A percentile compares a stretch with the other conserved stretches of the same genome.
These are phyloP conservation scores for Rosa persica DNA, from an alignment of 306 rosid species.

Conservation along the genomic window DNA sequence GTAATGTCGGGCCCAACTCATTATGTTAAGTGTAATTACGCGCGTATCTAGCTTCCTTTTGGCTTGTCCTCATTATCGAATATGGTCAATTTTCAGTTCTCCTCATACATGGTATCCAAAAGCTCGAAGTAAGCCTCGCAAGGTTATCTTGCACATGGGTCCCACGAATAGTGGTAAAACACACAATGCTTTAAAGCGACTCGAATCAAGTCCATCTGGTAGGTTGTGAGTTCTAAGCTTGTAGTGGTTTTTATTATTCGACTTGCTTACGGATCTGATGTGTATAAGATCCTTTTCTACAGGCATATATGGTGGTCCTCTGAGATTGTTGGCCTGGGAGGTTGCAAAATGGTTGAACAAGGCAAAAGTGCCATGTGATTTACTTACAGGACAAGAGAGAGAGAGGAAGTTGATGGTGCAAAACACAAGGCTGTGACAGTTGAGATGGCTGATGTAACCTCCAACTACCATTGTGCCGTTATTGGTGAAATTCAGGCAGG, in stretches of 20 bases:
- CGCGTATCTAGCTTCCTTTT: not conserved
- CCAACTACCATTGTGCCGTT: conserved; percentile 71
- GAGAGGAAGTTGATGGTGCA: conserved; percentile 84
- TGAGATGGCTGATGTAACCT: conserved; percentile 92
- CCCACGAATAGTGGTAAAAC: conserved; percentile 98
- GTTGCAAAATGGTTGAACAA: conserved; percentile 86
- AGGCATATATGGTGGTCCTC: conserved; percentile 95
- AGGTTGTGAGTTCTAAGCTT: conserved; percentile 20
- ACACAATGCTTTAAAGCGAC: conserved; percentile 76
- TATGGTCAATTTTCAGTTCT: conserved; percentile 39
- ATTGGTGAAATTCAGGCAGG: conserved; percentile 96
- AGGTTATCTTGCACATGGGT: conserved; percentile 89
- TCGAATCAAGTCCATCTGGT: conserved; percentile 85
- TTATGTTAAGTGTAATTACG: not conserved
- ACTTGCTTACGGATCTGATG: conserved; percentile 11
- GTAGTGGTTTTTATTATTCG: not conserved
- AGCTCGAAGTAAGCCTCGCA: conserved; percentile 75
- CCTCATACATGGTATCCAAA: conserved; percentile 97
- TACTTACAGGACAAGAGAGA: conserved; percentile 89
- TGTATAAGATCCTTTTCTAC: conserved; percentile 21
- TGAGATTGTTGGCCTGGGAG: conserved; percentile 98
- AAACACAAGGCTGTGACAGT: conserved; percentile 87
- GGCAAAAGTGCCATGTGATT: conserved; percentile 84
- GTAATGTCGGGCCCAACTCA: not conserved
- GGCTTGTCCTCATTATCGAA: conserved; percentile 4